Evolutionary conservation across 2,329 filamentous ascomycete genomes (phyloP).

Genomic region (Diplodia sapinea): DNA sequence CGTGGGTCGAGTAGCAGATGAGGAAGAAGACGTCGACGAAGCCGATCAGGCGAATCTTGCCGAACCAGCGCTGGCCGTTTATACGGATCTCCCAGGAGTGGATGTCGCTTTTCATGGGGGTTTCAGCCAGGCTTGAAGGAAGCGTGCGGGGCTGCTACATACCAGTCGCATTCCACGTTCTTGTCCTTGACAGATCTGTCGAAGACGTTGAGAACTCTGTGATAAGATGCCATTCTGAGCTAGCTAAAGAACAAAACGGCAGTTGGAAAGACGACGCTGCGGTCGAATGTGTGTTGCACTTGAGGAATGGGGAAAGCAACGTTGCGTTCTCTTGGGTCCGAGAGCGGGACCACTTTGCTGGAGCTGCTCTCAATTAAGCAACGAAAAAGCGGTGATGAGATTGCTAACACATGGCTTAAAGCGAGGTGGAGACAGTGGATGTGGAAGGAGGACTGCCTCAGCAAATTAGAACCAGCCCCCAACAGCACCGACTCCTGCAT

Average conservation of each 20-base stretch:
- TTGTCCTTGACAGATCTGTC: conserved; percentile 2
- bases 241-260: background rate
- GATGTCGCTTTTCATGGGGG: background rate
- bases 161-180: background rate
- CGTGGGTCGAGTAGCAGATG: conserved; percentile 7
- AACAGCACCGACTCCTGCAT: background rate
- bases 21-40: conserved; percentile 10
- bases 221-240: background rate
- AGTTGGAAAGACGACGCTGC: too few relatives aligned
- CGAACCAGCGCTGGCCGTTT: conserved; percentile 1
- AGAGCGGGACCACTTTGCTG: background rate
- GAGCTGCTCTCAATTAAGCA: background rate
- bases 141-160: background rate
- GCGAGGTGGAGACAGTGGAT: background rate
- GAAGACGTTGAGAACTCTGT: background rate
- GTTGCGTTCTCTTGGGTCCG: background rate
- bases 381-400: background rate
- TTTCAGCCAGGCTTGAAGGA: background rate
- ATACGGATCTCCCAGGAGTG: background rate
- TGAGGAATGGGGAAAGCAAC: background rate
- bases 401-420: background rate
- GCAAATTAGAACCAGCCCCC: background rate
- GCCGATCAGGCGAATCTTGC: conserved; percentile 7
- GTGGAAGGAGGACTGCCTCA: background rate
- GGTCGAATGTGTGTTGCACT: background rate